phyloP scores from a whole-genome alignment of 495 filamentous ascomycete species.

The Aspergillus steynii region DNA sequence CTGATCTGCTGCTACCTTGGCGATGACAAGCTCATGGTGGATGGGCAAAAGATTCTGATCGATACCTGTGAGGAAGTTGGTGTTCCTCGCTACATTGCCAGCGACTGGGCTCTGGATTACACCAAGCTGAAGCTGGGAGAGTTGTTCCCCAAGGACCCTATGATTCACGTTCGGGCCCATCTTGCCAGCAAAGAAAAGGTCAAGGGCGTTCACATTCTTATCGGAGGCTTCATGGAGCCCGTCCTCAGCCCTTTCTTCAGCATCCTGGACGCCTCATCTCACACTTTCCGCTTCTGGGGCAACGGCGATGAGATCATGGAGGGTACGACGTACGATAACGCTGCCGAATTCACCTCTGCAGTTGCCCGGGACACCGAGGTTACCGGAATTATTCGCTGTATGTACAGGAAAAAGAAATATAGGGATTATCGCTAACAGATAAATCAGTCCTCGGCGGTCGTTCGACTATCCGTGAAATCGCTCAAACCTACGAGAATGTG shows the following conservation, averaged over 20 bases:
- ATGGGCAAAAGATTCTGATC: conserved; percentile 45
- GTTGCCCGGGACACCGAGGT: not conserved
- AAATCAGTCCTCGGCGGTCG: conserved; percentile 7
- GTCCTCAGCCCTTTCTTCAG: conserved; percentile 18
- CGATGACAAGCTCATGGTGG: conserved; percentile 40
- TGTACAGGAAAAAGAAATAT: too few species aligned
- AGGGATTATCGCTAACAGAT: not conserved
- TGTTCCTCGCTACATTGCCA: conserved; percentile 44
- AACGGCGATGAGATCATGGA: conserved; percentile 14
- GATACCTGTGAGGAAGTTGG: conserved; percentile 41
- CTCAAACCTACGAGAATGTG: conserved; percentile 1
- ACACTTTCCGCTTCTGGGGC: conserved; percentile 12
- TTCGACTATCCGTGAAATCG: conserved; percentile 6
- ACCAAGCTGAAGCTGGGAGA: conserved; percentile 38
- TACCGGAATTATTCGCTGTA: too few species aligned
- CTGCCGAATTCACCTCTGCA: conserved; percentile 9
- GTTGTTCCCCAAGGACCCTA: conserved; percentile 43
- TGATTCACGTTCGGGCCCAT: conserved; percentile 43
- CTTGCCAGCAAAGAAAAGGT: conserved; percentile 38
- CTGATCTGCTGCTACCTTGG: conserved; percentile 46
- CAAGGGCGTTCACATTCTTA: conserved; percentile 36
- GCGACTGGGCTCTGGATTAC: conserved; percentile 46
- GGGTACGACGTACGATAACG: conserved; percentile 15
- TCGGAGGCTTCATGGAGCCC: conserved; percentile 30
- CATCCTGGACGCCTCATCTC: conserved; percentile 1